These are phyloP conservation scores for Boletus austroedulis DNA, from an alignment of 1,284 basidiomycete genomes.

Conservation along the genomic window DNA sequence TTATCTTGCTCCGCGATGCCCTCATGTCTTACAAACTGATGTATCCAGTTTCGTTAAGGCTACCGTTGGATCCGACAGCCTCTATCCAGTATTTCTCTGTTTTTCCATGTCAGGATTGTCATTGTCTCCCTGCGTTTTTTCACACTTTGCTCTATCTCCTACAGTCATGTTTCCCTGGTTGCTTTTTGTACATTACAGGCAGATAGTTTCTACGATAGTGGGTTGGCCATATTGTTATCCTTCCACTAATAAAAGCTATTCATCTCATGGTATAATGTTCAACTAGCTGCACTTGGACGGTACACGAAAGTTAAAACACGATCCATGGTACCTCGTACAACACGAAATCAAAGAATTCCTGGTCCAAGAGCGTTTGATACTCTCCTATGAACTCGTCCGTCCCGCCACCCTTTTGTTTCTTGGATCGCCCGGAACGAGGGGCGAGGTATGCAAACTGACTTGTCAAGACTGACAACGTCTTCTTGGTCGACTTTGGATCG, in stretches of 20 bases:
- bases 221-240: constrained; percentile 55
- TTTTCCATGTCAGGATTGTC: constrained; percentile 24
- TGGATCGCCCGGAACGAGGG: constrained; percentile 51
- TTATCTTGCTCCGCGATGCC: constrained; percentile 16
- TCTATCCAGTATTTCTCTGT: constrained; percentile 19
- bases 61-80: constrained; percentile 20
- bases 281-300: background rate
- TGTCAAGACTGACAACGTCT: constrained; percentile 73
- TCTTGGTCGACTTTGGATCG: constrained; percentile 82
- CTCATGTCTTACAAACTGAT: constrained; percentile 11
- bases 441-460: constrained; percentile 80
- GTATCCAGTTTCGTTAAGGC: constrained; percentile 10
- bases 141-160: constrained; percentile 26
- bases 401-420: constrained; percentile 37
- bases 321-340: constrained; percentile 86
- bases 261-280: constrained; percentile 18
- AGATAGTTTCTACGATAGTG: constrained; percentile 48
- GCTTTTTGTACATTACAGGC: constrained; percentile 39
- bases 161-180: constrained; percentile 14
- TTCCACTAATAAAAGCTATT: constrained; percentile 40
- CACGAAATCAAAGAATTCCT: constrained; percentile 93
- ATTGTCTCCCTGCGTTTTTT: constrained; percentile 21
- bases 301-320: constrained; percentile 41
- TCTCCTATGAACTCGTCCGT: constrained; percentile 79
- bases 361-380: constrained; percentile 87